Evolutionary conservation across 805 yeast species (phyloP).

Genomic region (Cyberlindnera japonica): DNA sequence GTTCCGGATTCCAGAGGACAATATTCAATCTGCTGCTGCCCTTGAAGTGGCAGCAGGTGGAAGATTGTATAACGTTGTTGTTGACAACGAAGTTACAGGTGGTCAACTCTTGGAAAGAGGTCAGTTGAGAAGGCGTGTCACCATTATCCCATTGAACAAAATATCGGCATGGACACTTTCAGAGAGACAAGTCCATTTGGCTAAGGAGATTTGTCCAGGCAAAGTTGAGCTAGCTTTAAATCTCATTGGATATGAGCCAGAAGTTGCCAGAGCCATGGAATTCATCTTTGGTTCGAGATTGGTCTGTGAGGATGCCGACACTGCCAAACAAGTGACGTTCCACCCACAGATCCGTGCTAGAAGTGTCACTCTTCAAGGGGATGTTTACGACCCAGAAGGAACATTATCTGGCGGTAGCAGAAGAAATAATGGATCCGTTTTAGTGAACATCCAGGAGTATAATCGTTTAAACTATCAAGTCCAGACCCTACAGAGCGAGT

Average conservation of each 20-base stretch:
- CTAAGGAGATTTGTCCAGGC: constrained; percentile 75
- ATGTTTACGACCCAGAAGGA: constrained; percentile 93
- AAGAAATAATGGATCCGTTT: constrained; percentile 50
- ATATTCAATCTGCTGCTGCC: constrained; percentile 68
- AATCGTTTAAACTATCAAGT: constrained; percentile 43
- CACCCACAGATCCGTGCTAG: constrained; percentile 75
- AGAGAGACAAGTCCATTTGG: constrained; percentile 50
- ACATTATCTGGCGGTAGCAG: constrained; percentile 94
- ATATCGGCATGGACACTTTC: constrained; percentile 60
- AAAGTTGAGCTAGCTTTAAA: constrained; percentile 88
- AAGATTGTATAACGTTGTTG: constrained; percentile 82
- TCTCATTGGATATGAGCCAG: constrained; percentile 68
- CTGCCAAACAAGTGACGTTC: constrained; percentile 87
- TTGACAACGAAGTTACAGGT: constrained; percentile 84
- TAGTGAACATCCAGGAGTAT: constrained; percentile 63
- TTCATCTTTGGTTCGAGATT: constrained; percentile 89
- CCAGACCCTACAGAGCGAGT: constrained; percentile 38
- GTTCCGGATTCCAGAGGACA: constrained; percentile 56
- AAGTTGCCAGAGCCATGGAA: constrained; percentile 78
- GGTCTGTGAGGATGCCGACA: constrained; percentile 79
- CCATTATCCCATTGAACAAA: constrained; percentile 88
- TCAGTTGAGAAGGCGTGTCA: constrained; percentile 72
- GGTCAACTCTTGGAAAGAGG: constrained; percentile 77
- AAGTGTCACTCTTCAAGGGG: constrained; percentile 90
- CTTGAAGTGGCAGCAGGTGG: constrained; percentile 95